phyloP scores from a whole-genome alignment of 495 filamentous ascomycete genomes.

The Penicillium waksmanii region DNA sequence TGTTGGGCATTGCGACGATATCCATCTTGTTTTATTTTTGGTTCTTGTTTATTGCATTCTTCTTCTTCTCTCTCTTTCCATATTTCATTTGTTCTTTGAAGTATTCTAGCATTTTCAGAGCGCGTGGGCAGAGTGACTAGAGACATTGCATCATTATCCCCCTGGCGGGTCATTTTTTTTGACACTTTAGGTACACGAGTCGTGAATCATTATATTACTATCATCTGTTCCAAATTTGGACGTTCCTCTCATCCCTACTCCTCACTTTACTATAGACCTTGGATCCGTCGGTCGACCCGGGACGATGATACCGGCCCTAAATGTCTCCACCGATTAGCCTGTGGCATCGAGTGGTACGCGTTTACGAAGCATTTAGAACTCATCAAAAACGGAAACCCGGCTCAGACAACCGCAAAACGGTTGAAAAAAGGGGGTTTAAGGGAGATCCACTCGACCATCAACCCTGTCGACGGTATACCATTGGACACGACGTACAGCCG shows the following conservation, averaged over 20 bases:
- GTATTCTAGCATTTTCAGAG: conserved; percentile 6
- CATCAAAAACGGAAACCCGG: neutral
- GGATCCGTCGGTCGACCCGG: too few species aligned
- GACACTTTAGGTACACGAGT: too few species aligned
- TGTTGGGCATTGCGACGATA: conserved; percentile 31
- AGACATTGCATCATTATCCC: conserved; percentile 11
- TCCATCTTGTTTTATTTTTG: conserved; percentile 27
- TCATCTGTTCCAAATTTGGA: neutral
- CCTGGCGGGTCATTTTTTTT: conserved; percentile 8
- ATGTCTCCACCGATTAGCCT: neutral
- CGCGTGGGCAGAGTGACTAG: neutral
- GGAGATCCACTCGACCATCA: neutral
- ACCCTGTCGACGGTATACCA: conserved; percentile 4
- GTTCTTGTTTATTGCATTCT: conserved; percentile 12
- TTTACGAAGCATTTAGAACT: neutral
- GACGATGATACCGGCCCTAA: neutral
- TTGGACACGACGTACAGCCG: conserved; percentile 15
- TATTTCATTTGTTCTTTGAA: conserved; percentile 2
- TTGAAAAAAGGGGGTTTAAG: neutral
- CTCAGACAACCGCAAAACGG: neutral
- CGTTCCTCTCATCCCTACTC: neutral
- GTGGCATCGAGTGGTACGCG: neutral
- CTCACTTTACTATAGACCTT: neutral
- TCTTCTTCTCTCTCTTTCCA: conserved; percentile 6
- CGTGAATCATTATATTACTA: neutral